Conservation (phyloP, 2,329 filamentous ascomycete genomes). For the Fulvia fulva region DNA sequence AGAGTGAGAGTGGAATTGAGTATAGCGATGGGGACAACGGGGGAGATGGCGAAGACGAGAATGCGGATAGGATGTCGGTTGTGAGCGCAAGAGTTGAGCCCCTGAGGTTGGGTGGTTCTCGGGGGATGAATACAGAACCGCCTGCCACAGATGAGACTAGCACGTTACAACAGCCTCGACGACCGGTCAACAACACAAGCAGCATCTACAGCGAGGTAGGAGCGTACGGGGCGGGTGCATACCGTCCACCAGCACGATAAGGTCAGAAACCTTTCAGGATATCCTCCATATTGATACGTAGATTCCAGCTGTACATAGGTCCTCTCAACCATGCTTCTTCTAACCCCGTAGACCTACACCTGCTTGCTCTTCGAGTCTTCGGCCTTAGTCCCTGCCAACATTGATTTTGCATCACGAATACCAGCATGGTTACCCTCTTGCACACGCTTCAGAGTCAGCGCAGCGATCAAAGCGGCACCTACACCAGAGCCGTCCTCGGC, state of each 20-base stretch:
- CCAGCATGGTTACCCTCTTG: conserved; percentile 57
- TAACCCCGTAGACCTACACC: conserved; percentile 7
- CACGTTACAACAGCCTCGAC: background rate
- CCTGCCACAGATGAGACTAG: background rate
- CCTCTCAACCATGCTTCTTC: background rate
- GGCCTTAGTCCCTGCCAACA: conserved; percentile 38
- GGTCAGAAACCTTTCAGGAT: background rate
- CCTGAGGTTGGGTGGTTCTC: background rate
- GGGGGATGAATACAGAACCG: background rate
- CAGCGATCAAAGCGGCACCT: conserved; percentile 91
- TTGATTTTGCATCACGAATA: conserved; percentile 49
- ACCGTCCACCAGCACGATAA: background rate
- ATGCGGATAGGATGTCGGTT: background rate
- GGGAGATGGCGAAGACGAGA: background rate
- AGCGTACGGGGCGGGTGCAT: background rate
- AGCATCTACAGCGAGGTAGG: background rate
- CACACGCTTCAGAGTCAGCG: conserved; percentile 60
- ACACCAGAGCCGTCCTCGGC: conserved; percentile 96
- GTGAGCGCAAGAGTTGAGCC: background rate
- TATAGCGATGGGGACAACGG: background rate
- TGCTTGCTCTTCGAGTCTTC: conserved; percentile 17
- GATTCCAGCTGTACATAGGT: background rate
- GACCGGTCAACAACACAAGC: background rate
- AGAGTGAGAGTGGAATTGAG: background rate
- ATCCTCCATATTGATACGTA: background rate